Evolutionary conservation across 1,139 yeast species (phyloP), one percentile per base, ranked within the genome.

Genomic region (Casaregolazyma suthepensis): DNA sequence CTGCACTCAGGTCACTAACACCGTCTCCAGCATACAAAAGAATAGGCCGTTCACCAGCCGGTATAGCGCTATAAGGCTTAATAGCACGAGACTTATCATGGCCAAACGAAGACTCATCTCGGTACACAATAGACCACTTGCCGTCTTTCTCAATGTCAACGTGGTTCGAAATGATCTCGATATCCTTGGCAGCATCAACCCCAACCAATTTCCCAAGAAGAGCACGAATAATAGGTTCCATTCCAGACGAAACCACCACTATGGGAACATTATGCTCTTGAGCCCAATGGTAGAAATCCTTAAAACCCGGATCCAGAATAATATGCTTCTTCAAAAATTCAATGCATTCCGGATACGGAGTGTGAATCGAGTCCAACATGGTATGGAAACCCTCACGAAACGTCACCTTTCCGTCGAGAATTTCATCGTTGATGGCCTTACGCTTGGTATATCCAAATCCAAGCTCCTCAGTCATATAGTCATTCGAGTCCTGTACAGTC

Each of bases 21-120:
- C 99, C 99, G 68, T 93, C 99, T 54, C 99, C 99, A 66, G 96
- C 87, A 75, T 93, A 93, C 68, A 91, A 87, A 63, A 90, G 76
- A 46, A 76, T 74, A 10, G 93, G 90, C 56, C 79, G 73, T 26
- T 68, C 63, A 17, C 67, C 69, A 2, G 59, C 65, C 42, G 65
- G 62, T 54, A 73, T 71, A 66, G 64, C 73, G 62, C 75, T 78
- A 68, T 68, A 87, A 45, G 88, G 87, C 56, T 79, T 77, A 62
- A 91, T 90, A 38, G 94, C 85, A 53, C 81, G 77, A 48, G 96
- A 83, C 74, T 93, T 93, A 72, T 93, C 97, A 69, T 93, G 99
- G 52, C 99, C 99, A 67, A 89, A 91, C 23, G 82, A 77, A 7
- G 96, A 79, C 53, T 86, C 91, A 71, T 93, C 96, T 63, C 84